phyloP scores from a whole-genome alignment of 257 asterid genomes.

The Forsythia viridissima region DNA sequence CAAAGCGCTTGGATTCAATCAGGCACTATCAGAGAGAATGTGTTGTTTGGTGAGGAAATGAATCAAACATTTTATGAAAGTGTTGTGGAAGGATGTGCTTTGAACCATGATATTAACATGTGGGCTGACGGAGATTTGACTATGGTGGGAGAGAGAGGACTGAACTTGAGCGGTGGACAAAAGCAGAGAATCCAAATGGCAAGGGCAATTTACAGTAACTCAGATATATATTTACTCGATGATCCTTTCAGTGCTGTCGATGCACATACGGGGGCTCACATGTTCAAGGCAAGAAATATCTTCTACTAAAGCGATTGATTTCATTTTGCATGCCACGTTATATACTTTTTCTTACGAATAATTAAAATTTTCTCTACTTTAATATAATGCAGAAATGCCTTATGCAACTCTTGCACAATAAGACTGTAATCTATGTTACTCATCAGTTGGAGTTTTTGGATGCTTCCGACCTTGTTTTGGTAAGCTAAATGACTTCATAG shows the following conservation, averaged over 20 bases:
- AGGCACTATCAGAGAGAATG: conserved; percentile 71
- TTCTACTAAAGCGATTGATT: background rate
- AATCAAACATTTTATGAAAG: conserved; percentile 46
- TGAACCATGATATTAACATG: conserved; percentile 64
- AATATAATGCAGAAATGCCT: conserved; percentile 63
- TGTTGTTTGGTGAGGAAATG: conserved; percentile 81
- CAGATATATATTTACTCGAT: conserved; percentile 68
- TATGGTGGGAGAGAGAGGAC: conserved; percentile 74
- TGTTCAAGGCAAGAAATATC: conserved; percentile 58
- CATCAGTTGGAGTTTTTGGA: conserved; percentile 81
- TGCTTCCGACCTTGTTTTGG: conserved; percentile 76
- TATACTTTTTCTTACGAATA: background rate
- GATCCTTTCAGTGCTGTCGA: conserved; percentile 94
- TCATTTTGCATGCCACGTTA: background rate
- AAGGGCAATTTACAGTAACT: conserved; percentile 67
- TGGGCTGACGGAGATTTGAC: conserved; percentile 71
- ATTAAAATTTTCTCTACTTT: background rate
- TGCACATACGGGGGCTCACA: conserved; percentile 84
- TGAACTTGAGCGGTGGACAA: conserved; percentile 80
- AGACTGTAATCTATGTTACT: conserved; percentile 76
- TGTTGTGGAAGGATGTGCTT: conserved; percentile 72
- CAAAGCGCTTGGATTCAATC: conserved; percentile 94
- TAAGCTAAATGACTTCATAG: conserved; percentile 29
- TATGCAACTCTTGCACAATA: conserved; percentile 50
- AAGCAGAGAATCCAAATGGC: conserved; percentile 88